Evolutionary conservation across 208 protist genomes (phyloP).

Genomic region (Trypanosoma mega): DNA sequence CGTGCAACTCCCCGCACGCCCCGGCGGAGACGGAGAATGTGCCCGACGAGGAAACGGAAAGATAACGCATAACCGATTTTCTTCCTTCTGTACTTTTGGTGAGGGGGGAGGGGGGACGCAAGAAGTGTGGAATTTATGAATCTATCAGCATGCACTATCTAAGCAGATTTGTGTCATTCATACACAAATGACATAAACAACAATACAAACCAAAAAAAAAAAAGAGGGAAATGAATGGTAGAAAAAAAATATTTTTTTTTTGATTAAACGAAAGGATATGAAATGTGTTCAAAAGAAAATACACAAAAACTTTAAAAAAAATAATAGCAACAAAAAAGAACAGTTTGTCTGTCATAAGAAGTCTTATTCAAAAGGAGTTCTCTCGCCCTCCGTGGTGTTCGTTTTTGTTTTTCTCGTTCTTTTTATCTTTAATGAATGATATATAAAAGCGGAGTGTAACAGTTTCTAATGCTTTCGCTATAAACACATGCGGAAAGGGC

Average conservation of each 20-base stretch:
- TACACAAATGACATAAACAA: neutral
- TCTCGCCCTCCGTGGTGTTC: no score
- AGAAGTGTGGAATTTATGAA: no score
- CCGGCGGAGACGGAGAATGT: constrained; percentile 15
- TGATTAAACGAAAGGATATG: neutral
- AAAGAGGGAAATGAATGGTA: neutral
- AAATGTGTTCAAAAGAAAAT: no score
- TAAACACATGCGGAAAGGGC: no score
- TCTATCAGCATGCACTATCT: no score
- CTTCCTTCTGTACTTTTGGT: no score
- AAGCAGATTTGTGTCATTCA: neutral
- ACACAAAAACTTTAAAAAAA: neutral
- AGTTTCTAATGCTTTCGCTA: no score
- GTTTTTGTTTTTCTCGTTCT: no score
- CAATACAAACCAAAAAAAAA: neutral
- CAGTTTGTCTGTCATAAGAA: no score
- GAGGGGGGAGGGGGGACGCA: neutral
- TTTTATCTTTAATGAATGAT: no score
- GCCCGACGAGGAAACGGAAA: constrained; percentile 15
- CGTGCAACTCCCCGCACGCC: constrained; percentile 16
- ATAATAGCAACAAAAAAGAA: neutral
- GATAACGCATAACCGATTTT: constrained; percentile 1
- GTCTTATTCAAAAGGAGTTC: no score
- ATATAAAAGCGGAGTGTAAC: no score
- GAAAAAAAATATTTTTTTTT: constrained; percentile 3